A percentile compares a stretch with the other conserved stretches of the same genome.
Conservation (phyloP, 1,139 yeast genomes). For the Petasospora rhodanensis region DNA sequence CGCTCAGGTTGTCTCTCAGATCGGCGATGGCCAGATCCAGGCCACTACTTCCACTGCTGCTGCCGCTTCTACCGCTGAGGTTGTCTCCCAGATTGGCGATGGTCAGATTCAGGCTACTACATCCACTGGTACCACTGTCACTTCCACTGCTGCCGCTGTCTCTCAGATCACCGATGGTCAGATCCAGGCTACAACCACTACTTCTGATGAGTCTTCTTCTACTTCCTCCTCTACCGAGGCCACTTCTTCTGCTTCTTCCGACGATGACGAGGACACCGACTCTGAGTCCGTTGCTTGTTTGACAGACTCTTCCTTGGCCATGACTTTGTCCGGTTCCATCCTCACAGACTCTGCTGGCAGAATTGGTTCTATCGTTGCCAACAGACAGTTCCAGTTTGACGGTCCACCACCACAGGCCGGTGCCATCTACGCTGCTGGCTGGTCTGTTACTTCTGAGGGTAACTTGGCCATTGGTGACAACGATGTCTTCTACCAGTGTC, state of each 20-base stretch:
- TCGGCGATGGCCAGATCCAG: slow-evolving; percentile 26
- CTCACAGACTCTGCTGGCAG: slow-evolving; percentile 63
- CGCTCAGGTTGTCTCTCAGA: slow-evolving; percentile 24
- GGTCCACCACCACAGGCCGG: slow-evolving; percentile 94
- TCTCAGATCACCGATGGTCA: slow-evolving; percentile 27
- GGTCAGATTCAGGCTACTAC: slow-evolving; percentile 28
- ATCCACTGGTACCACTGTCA: slow-evolving; percentile 25
- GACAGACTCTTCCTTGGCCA: slow-evolving; percentile 46
- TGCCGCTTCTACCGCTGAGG: slow-evolving; percentile 20
- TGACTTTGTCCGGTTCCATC: slow-evolving; percentile 49
- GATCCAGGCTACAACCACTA: slow-evolving; percentile 26
- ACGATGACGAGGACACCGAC: too few relatives aligned
- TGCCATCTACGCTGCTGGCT: slow-evolving; percentile 80
- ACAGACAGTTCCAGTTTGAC: slow-evolving; percentile 85
- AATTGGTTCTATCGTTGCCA: slow-evolving; percentile 78
- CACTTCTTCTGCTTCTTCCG: slow-evolving; percentile 36
- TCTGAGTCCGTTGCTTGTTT: slow-evolving; percentile 51
- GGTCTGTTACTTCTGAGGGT: slow-evolving; percentile 66
- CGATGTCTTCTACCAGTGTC: slow-evolving; percentile 71
- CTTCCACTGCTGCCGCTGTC: slow-evolving; percentile 19
- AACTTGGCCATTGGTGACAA: slow-evolving; percentile 64
- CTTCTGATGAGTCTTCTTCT: slow-evolving; percentile 23
- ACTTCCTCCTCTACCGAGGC: slow-evolving; percentile 29
- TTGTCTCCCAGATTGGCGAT: slow-evolving; percentile 32
- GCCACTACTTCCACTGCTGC: slow-evolving; percentile 24